These are phyloP conservation scores for Pinguiococcus pyrenoidosus DNA, from an alignment of 108 stramenopile genomes.

Conservation along the genomic window DNA sequence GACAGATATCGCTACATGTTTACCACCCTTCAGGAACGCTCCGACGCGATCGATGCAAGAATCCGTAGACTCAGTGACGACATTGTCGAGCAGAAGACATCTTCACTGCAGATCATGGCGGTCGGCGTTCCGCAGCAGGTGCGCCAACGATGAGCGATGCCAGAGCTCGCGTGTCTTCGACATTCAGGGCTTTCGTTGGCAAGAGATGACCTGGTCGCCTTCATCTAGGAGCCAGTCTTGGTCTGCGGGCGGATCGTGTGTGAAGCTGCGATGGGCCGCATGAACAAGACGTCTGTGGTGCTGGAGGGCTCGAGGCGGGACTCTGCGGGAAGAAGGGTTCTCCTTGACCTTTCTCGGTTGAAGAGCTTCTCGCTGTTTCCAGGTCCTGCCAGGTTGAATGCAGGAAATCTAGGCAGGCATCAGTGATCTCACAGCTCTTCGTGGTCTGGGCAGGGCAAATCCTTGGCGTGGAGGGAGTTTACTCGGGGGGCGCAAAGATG, in stretches of 20 bases:
- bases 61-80: too few relatives aligned
- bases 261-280: constrained; percentile 72
- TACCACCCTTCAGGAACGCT: constrained; percentile 65
- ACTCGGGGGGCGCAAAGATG: constrained; percentile 61
- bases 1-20: constrained; percentile 75
- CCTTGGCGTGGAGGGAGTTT: constrained; percentile 79
- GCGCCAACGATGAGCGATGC: too few relatives aligned
- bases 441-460: too few relatives aligned
- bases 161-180: too few relatives aligned
- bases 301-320: constrained; percentile 42
- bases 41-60: too few relatives aligned
- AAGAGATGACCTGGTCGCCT: too few relatives aligned
- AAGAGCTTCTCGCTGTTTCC: constrained; percentile 70
- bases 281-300: constrained; percentile 67
- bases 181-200: too few relatives aligned
- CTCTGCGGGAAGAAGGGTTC: constrained; percentile 58
- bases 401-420: too few relatives aligned
- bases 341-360: constrained; percentile 52
- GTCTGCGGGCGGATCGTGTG: constrained; percentile 71
- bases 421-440: too few relatives aligned
- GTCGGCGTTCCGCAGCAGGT: constrained; percentile 78
- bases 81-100: too few relatives aligned
- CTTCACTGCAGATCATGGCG: constrained; percentile 42
- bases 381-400: too few relatives aligned
- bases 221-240: constrained; percentile 50